Evolutionary conservation across 2,329 filamentous ascomycete species (phyloP), one percentile per base, ranked within the genome.

Genomic region (Diaporthe ilicicola): DNA sequence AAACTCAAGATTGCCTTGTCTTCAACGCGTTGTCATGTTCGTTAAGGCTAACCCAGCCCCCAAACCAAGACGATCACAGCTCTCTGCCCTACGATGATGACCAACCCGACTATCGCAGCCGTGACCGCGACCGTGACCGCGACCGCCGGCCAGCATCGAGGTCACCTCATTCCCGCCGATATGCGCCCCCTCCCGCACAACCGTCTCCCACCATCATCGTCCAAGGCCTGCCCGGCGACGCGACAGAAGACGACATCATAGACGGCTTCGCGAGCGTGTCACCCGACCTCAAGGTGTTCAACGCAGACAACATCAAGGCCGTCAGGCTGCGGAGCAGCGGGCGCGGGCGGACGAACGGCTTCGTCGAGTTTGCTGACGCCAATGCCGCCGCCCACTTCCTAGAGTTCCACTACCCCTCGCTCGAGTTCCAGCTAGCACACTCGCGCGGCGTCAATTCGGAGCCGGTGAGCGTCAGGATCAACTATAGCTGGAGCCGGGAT

Each of bases 151-250:
- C 19, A 8, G 62, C 66, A n/a, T 73, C 71, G 19, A 42, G 59
- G 12, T 71, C 73, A 24, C 70, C 71, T 12, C 71, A 68, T 19
- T 48, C 46, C 46, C 48, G 71, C 22, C 64, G 64, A 27, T 15
- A 64, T 24, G 69, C 55, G 12, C 66, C 66, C 24, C 66, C 66
- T 29, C 69, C 67, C 55, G 62, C 70, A 9, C 73, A 72, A 34
- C 71, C 71, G 27, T 70, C 81, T 78, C 42, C 78, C 74, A 42
- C 79, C 78, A 61, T 89, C 65, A 87, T 89, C 67, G 80, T 90
- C 53, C 87, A 90, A 75, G 86, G 87, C 67, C 75, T 89, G 69
- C 85, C 86, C 39, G 77, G 80, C 70, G 83, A 83, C 69, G 80
- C 87, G 71, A 84, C 84, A 71, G 81, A 85, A 78, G 82, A 82